Percentiles rank a stretch among this genome's conserved stretches.
These are phyloP conservation scores for Rhodotorula sp. DNA, from an alignment of 1,284 basidiomycete genomes.

Conservation along the genomic window DNA sequence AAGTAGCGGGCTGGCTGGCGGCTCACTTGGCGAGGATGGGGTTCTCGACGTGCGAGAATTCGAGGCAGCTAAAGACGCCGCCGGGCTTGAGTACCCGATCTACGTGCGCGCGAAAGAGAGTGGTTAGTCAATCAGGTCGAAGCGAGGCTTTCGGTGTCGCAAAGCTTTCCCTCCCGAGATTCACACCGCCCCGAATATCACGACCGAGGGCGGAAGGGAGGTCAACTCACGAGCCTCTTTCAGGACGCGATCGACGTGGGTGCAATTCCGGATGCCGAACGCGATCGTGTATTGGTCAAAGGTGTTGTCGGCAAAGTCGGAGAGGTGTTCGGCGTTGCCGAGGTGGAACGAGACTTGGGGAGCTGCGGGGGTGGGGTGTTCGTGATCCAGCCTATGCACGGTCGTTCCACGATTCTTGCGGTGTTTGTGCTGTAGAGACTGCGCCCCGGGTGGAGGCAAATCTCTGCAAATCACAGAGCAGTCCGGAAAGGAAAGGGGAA, in stretches of 20 bases:
- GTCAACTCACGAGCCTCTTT: constrained; percentile 52
- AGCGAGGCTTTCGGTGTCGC: too few relatives aligned
- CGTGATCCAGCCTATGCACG: background rate
- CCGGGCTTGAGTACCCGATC: constrained; percentile 94
- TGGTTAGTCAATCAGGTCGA: background rate
- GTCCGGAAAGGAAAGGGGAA: constrained; percentile 30
- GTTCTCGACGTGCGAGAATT: constrained; percentile 93
- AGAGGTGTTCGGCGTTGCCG: constrained; percentile 85
- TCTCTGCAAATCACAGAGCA: constrained; percentile 7
- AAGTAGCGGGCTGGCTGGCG: background rate
- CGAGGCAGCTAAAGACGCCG: constrained; percentile 91
- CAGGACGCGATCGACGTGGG: constrained; percentile 83
- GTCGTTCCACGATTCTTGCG: too few relatives aligned
- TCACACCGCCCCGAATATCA: constrained; percentile 53
- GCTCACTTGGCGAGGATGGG: constrained; percentile 80
- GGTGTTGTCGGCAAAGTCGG: constrained; percentile 71
- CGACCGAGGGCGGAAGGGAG: background rate
- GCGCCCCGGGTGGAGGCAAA: background rate
- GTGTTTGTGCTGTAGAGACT: too few relatives aligned
- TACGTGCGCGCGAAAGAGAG: background rate
- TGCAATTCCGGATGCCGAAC: constrained; percentile 98
- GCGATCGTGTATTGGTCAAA: constrained; percentile 98
- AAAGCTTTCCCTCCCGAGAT: background rate
- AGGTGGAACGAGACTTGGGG: constrained; percentile 91
- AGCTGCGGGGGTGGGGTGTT: constrained; percentile 56